Evolutionary conservation across 78 protist species (phyloP).

Genomic region (Anaeramoeba ignava): DNA sequence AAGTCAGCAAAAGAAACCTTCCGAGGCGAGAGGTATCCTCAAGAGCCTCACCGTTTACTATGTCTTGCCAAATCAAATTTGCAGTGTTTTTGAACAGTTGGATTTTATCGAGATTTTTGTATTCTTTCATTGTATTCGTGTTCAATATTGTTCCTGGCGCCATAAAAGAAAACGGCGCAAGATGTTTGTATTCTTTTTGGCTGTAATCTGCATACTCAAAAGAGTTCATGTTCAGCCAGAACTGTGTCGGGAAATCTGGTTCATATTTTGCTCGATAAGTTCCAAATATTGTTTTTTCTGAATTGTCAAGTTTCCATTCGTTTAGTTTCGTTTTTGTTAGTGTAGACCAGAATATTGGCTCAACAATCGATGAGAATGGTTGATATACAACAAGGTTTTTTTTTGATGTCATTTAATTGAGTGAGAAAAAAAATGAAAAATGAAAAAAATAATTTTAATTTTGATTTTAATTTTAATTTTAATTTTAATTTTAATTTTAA

Average conservation of each 20-base stretch:
- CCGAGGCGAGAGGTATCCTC: constrained; percentile 27
- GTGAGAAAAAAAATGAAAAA: too few relatives aligned
- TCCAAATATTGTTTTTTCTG: not conserved
- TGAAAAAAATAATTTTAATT: too few relatives aligned
- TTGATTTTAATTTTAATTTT: too few relatives aligned
- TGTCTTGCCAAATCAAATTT: constrained; percentile 26
- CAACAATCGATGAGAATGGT: not conserved
- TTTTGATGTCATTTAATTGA: too few relatives aligned
- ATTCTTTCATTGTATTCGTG: constrained; percentile 30
- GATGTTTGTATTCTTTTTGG: not conserved
- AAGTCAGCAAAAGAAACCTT: constrained; percentile 49
- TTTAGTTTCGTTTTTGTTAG: not conserved
- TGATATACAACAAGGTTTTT: not conserved
- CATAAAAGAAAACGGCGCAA: not conserved
- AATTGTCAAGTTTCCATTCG: not conserved
- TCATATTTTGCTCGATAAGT: not conserved
- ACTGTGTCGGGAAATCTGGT: not conserved
- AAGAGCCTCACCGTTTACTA: constrained; percentile 37
- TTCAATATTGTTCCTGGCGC: constrained; percentile 21
- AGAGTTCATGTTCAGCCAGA: not conserved
- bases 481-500: too few relatives aligned
- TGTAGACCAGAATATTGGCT: not conserved
- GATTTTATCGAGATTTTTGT: constrained; percentile 8
- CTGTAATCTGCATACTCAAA: not conserved
- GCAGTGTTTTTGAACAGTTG: not conserved